Evolutionary conservation across 2,329 filamentous ascomycete species (phyloP).

Genomic region (Curvularia sp.): DNA sequence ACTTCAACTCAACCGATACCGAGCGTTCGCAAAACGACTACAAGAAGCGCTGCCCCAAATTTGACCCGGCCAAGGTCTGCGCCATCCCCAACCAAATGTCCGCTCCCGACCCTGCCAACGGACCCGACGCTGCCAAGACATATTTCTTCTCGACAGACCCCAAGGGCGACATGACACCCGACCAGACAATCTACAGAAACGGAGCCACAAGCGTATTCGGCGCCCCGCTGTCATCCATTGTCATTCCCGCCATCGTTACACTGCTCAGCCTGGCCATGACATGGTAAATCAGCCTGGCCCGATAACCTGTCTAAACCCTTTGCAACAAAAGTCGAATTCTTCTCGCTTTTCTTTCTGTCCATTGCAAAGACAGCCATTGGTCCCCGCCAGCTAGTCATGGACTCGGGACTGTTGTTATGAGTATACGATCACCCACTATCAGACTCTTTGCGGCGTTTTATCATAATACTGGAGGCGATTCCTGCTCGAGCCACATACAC

Average conservation of each 20-base stretch:
- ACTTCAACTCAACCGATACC: conserved; percentile 73
- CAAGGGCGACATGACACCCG: conserved; percentile 34
- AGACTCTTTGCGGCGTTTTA: conserved; percentile 4
- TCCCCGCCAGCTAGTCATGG: conserved; percentile 6
- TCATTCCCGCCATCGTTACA: conserved; percentile 33
- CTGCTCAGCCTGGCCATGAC: conserved; percentile 38
- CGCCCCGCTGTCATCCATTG: conserved; percentile 28
- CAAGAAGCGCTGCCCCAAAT: conserved; percentile 40
- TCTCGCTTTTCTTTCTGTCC: conserved; percentile 1
- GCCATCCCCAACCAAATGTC: conserved; percentile 43
- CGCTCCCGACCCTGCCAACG: conserved; percentile 37
- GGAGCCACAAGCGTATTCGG: conserved; percentile 29
- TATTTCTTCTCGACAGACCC: conserved; percentile 46
- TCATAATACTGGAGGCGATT: conserved; percentile 4
- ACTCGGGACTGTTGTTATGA: conserved; percentile 5
- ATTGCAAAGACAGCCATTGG: conserved; percentile 3
- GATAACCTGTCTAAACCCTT: not conserved
- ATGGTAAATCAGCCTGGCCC: conserved; percentile 18
- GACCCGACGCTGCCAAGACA: conserved; percentile 39
- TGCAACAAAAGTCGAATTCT: not conserved
- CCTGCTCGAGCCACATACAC: not conserved
- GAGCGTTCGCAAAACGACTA: conserved; percentile 40
- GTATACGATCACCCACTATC: conserved; percentile 7
- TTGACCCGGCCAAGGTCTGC: conserved; percentile 41
- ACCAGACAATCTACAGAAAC: conserved; percentile 35